Conservation (phyloP, 2,329 filamentous ascomycete species). For the Cercospora sojina region DNA sequence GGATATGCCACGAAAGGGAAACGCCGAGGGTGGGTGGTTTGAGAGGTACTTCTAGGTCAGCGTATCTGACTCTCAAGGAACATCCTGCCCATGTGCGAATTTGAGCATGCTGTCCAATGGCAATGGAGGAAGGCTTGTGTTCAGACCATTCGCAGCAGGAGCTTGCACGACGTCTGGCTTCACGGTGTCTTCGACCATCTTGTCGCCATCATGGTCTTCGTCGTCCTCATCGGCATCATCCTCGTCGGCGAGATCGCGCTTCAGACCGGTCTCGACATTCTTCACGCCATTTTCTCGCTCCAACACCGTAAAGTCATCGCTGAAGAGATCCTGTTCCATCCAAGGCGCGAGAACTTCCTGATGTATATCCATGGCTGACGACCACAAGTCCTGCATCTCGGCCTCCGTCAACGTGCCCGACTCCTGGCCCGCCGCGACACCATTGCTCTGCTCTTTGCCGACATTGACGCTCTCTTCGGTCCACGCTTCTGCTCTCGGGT, state of each 20-base stretch:
- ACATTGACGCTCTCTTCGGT: slow-evolving; percentile 53
- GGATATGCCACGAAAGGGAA: neutral
- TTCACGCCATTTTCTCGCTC: slow-evolving; percentile 66
- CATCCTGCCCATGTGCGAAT: slow-evolving; percentile 22
- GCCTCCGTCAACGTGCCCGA: slow-evolving; percentile 41
- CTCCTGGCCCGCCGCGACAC: slow-evolving; percentile 9
- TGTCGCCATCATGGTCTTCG: slow-evolving; percentile 26
- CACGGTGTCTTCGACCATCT: slow-evolving; percentile 28
- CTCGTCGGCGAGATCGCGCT: slow-evolving; percentile 54
- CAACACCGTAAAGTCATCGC: slow-evolving; percentile 69
- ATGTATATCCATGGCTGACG: slow-evolving; percentile 52
- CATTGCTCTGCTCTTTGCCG: slow-evolving; percentile 51
- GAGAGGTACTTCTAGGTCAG: neutral
- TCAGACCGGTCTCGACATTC: slow-evolving; percentile 70
- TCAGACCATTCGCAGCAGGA: slow-evolving; percentile 11
- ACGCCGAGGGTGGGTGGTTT: neutral
- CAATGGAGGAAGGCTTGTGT: slow-evolving; percentile 24
- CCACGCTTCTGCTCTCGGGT: slow-evolving; percentile 72
- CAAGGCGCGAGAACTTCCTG: slow-evolving; percentile 42
- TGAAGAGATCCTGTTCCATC: slow-evolving; percentile 24
- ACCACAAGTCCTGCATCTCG: slow-evolving; percentile 61
- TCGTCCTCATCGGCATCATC: slow-evolving; percentile 52
- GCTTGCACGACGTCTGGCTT: slow-evolving; percentile 1
- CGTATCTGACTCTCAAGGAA: neutral
- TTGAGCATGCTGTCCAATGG: slow-evolving; percentile 34